Evolutionary conservation across 2,329 filamentous ascomycete species (phyloP).

Genomic region (Knufia fluminis): DNA sequence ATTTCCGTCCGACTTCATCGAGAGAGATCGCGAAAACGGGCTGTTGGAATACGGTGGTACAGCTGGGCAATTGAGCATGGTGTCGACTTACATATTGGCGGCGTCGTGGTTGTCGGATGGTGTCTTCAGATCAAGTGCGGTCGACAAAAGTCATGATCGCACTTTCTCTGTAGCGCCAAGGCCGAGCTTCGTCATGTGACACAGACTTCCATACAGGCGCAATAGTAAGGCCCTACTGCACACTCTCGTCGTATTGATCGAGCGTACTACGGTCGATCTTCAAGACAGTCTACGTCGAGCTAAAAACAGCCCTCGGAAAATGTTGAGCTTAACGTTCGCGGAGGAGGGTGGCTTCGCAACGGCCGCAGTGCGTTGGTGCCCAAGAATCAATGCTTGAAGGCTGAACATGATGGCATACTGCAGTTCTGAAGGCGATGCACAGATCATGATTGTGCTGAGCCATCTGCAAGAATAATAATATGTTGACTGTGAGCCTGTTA

Average conservation of each 20-base stretch:
- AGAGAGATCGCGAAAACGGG: not conserved
- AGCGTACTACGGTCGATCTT: too few species aligned
- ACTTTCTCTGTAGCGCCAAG: not conserved
- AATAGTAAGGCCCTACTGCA: too few species aligned
- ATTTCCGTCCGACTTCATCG: not conserved
- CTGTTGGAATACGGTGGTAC: not conserved
- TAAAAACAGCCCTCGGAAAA: not conserved
- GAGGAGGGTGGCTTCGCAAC: not conserved
- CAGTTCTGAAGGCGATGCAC: not conserved
- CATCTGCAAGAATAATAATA: not conserved
- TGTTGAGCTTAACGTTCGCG: not conserved
- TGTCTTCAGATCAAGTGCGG: not conserved
- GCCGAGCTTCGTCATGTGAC: too few species aligned
- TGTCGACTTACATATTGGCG: constrained; percentile 8
- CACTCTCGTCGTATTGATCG: too few species aligned
- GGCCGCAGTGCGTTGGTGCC: constrained; percentile 3
- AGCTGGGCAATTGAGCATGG: too few species aligned
- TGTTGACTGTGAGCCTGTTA: not conserved
- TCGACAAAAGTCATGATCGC: not conserved
- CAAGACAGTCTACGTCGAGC: not conserved
- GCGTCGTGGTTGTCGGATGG: not conserved
- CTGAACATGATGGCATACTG: not conserved
- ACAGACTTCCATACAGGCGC: too few species aligned
- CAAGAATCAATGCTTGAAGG: constrained; percentile 4
- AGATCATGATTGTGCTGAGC: not conserved